phyloP scores from a whole-genome alignment of 495 filamentous ascomycete genomes.

The Talaromyces nanjingensis region DNA sequence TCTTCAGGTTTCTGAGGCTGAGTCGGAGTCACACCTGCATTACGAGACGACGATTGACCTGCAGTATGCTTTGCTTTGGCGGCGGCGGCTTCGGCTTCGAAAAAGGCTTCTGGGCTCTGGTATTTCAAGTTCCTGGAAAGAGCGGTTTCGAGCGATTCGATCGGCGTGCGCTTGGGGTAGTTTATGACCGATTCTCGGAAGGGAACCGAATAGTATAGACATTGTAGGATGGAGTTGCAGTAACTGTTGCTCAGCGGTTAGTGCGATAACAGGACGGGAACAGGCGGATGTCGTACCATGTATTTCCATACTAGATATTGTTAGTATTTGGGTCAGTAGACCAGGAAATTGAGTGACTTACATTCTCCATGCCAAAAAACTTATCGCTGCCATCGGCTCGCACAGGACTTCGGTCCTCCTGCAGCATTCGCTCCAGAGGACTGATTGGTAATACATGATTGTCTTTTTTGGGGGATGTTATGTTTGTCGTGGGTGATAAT shows the following conservation, averaged over 20 bases:
- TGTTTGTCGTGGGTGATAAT: constrained; percentile 34
- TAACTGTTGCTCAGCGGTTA: constrained; percentile 51
- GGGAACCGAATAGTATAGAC: constrained; percentile 87
- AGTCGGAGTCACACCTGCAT: constrained; percentile 41
- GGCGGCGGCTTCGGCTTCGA: constrained; percentile 36
- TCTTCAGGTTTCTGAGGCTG: constrained; percentile 67
- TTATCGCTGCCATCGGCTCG: constrained; percentile 90
- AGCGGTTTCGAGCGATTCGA: constrained; percentile 44
- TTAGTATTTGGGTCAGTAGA: not conserved
- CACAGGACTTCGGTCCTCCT: constrained; percentile 69
- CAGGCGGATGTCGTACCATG: constrained; percentile 60
- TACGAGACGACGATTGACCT: constrained; percentile 30
- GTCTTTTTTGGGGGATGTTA: constrained; percentile 61
- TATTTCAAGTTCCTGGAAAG: constrained; percentile 39
- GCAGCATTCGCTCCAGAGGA: constrained; percentile 75
- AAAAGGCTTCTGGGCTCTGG: constrained; percentile 32
- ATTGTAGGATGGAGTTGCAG: constrained; percentile 96
- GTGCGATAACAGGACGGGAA: not conserved
- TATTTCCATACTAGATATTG: constrained; percentile 76
- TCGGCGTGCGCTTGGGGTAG: constrained; percentile 65
- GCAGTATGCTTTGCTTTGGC: constrained; percentile 36
- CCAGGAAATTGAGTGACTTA: constrained; percentile 39
- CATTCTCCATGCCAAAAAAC: constrained; percentile 98
- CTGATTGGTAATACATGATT: constrained; percentile 59
- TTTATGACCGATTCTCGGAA: constrained; percentile 95